Conservation (phyloP, 306 rosid species). For the Acacia confusa region DNA sequence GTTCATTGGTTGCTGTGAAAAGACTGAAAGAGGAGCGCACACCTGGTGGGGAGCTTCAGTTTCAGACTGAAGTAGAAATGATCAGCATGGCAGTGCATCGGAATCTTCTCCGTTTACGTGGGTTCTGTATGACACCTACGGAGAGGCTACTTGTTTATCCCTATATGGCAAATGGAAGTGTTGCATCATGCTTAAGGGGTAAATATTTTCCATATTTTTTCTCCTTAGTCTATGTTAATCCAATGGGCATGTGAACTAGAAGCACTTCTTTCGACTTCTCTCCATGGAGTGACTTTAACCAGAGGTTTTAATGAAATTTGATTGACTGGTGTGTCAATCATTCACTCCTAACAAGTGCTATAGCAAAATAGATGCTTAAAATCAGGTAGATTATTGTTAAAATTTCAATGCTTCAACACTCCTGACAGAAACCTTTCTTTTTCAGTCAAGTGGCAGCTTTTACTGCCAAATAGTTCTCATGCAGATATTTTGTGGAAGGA, state of each 20-base stretch:
- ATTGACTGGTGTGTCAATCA: neutral
- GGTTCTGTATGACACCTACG: slow-evolving; percentile 98
- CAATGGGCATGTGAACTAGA: neutral
- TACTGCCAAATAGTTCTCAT: neutral
- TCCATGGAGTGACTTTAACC: neutral
- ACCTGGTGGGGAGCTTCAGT: slow-evolving; percentile 99
- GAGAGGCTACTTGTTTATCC: slow-evolving; percentile 98
- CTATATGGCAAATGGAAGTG: slow-evolving; percentile 98
- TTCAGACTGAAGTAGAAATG: slow-evolving; percentile 99
- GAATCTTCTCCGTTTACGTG: slow-evolving; percentile 89
- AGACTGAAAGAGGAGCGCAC: slow-evolving; percentile 97
- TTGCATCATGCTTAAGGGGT: slow-evolving; percentile 99
- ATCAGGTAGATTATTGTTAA: neutral
- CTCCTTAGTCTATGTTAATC: neutral
- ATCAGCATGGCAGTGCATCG: slow-evolving; percentile 99
- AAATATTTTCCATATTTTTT: slow-evolving; percentile 25
- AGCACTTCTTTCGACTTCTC: neutral
- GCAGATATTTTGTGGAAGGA: neutral
- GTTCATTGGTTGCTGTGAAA: slow-evolving; percentile 90
- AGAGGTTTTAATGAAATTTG: neutral
- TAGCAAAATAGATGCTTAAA: neutral
- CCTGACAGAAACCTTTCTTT: neutral
- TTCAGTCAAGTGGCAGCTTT: neutral
- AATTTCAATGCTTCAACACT: neutral
- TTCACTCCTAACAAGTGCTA: neutral